A percentile compares a stretch with the other conserved stretches of the same genome.
These are phyloP conservation scores for Coriaria nepalensis DNA, from an alignment of 306 rosid species.

Conservation along the genomic window DNA sequence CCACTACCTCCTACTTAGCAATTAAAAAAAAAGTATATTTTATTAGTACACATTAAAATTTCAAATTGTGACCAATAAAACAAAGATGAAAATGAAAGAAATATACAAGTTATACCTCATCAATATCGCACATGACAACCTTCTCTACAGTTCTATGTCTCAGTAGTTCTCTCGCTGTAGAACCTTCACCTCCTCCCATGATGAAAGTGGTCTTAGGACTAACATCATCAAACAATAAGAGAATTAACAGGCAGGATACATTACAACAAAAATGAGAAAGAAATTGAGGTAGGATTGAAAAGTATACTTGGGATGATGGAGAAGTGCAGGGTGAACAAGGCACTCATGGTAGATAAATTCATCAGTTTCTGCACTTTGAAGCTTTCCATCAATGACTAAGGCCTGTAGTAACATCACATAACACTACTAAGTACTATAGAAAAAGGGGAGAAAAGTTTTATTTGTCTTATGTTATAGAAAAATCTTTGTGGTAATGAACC, in stretches of 20 bases:
- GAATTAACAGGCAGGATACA: background rate
- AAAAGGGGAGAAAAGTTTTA: background rate
- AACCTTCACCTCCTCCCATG: conserved; percentile 99
- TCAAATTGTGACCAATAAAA: background rate
- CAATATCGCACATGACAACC: conserved; percentile 94
- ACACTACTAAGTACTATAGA: background rate
- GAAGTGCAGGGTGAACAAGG: conserved; percentile 89
- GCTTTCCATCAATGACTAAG: conserved; percentile 90
- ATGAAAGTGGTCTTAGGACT: conserved; percentile 73
- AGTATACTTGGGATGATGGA: conserved; percentile 65
- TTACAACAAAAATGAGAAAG: background rate
- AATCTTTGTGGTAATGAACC: conserved; percentile 18
- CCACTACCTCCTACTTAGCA: conserved; percentile 74
- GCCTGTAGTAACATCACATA: conserved; percentile 28
- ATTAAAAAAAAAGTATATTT: conserved; percentile 1
- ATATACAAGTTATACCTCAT: conserved; percentile 40
- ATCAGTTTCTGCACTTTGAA: conserved; percentile 95
- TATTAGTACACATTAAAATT: no score
- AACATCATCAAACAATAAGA: conserved; percentile 1
- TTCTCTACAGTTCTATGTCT: conserved; percentile 71
- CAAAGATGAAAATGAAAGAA: background rate
- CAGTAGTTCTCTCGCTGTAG: conserved; percentile 90
- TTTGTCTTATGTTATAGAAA: no score
- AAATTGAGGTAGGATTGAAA: background rate
- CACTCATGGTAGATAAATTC: conserved; percentile 94